Evolutionary conservation across 805 yeast species (phyloP).

Genomic region (Candida chauliodis): DNA sequence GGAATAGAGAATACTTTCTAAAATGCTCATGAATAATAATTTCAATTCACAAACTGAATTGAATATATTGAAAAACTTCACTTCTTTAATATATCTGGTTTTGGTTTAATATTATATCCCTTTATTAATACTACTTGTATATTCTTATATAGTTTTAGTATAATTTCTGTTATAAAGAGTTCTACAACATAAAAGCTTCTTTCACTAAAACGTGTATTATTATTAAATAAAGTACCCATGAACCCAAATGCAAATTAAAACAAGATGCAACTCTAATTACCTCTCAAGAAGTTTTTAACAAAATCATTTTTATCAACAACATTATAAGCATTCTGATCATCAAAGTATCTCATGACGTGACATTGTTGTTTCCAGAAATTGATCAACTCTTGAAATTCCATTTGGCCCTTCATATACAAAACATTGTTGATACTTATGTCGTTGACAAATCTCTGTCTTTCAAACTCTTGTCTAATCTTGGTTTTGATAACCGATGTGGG

Average conservation of each 20-base stretch:
- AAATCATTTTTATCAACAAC: conserved; percentile 58
- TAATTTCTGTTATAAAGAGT: neutral
- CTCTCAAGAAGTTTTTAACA: conserved; percentile 70
- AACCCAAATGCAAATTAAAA: conserved; percentile 1
- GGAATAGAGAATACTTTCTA: conserved; percentile 33
- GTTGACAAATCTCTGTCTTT: conserved; percentile 72
- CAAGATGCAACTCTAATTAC: conserved; percentile 26
- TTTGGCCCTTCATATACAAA: conserved; percentile 75
- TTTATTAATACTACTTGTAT: neutral
- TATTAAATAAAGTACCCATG: neutral
- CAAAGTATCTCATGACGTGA: conserved; percentile 79
- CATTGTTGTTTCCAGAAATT: conserved; percentile 90
- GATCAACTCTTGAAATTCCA: conserved; percentile 85
- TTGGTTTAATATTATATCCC: conserved; percentile 7
- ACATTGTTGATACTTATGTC: conserved; percentile 66
- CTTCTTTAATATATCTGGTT: conserved; percentile 9
- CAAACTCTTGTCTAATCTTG: conserved; percentile 85
- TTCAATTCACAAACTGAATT: neutral
- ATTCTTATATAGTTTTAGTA: conserved; percentile 4
- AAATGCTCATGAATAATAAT: neutral
- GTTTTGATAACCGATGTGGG: conserved; percentile 78
- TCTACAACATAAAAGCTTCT: no score
- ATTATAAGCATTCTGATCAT: conserved; percentile 56
- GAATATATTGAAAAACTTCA: neutral
- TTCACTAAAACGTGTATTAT: no score